Base-by-base conservation (phyloP, 78 protist species). In the Dictyostelium intermedium region DNA sequence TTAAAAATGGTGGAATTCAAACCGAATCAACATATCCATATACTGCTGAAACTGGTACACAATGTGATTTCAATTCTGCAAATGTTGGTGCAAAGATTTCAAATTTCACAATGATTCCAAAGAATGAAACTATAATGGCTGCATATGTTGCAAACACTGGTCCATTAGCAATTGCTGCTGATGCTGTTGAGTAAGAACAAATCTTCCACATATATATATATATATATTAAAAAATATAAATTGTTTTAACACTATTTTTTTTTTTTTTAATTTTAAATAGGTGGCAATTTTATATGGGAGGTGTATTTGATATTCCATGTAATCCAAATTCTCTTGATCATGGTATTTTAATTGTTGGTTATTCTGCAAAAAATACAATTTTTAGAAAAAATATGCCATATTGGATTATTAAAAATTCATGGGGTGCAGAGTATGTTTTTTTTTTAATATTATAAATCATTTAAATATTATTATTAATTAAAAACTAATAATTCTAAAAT, bases 401-500 rank as follows among this genome's bases (percentile, higher is more conserved):
- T 91, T 96, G 94, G 95, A 79, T 93, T 73, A 97, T 98, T 53
- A 98, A 98, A 87, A 98, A 98, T 98, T 89, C 97, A 16, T 98
- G 74, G 74, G 74, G 74, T 27, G 25, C n/a, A 56, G 61, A 50
- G 61, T 50, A 47, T 10, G 56, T 47, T 11, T 11, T 95, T 97
- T 87, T 96, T 97, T 87, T 25, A 45, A 14, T 72, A 50, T 43
- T 47, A 47, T 5, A 5, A 41, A 41, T 41, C 45, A n/a, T n/a
- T n/a, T n/a, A n/a, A n/a, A n/a, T n/a, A n/a, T n/a, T n/a, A n/a
- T n/a, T n/a, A n/a, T n/a, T n/a, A n/a, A n/a, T n/a, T n/a, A n/a
- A 41, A 41, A 41, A 41, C 2, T 41, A 41, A 41, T 41, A 5
- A 41, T 41, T 5, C 45, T 41, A 41, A n/a, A n/a, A n/a, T n/a